Conservation (phyloP, 1,139 yeast species). For the Suhomyces ambrosiae region DNA sequence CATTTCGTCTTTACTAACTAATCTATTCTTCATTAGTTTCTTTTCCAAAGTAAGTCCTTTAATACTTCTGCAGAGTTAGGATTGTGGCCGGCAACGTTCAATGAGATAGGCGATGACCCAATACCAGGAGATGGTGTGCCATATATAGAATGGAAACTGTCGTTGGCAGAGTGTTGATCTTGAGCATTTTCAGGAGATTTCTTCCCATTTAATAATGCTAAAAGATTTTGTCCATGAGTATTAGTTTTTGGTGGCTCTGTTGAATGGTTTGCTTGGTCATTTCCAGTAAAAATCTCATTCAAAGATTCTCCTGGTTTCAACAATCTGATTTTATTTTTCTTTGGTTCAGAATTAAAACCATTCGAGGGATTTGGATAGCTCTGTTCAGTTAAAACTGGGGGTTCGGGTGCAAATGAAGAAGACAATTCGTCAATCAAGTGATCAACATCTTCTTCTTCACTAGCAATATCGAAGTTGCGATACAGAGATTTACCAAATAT, state of each 20-base stretch:
- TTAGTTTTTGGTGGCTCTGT: conserved; percentile 9
- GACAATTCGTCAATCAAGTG: conserved; percentile 16
- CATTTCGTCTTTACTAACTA: neutral
- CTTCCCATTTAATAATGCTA: conserved; percentile 19
- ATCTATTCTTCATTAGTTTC: conserved; percentile 4
- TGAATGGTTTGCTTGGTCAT: neutral
- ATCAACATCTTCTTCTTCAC: conserved; percentile 36
- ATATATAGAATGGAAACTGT: conserved; percentile 18
- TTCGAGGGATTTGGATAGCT: conserved; percentile 7
- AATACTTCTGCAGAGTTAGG: conserved; percentile 14
- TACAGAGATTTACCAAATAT: conserved; percentile 18
- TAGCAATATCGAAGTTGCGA: conserved; percentile 35
- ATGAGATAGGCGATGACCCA: conserved; percentile 5
- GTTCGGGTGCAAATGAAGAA: conserved; percentile 2
- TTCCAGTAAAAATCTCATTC: conserved; percentile 13
- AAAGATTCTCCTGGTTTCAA: conserved; percentile 36
- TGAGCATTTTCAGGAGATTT: conserved; percentile 6
- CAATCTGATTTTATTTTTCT: conserved; percentile 27
- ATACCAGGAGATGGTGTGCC: conserved; percentile 8
- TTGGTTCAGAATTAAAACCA: conserved; percentile 11
- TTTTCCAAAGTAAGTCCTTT: conserved; percentile 16
- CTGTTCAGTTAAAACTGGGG: conserved; percentile 1
- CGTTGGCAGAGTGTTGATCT: conserved; percentile 4
- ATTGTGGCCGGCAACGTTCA: conserved; percentile 8
- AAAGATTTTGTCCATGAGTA: conserved; percentile 17